Base-by-base conservation (phyloP, 1,284 basidiomycete species). In the Fomitopsis betulina region DNA sequence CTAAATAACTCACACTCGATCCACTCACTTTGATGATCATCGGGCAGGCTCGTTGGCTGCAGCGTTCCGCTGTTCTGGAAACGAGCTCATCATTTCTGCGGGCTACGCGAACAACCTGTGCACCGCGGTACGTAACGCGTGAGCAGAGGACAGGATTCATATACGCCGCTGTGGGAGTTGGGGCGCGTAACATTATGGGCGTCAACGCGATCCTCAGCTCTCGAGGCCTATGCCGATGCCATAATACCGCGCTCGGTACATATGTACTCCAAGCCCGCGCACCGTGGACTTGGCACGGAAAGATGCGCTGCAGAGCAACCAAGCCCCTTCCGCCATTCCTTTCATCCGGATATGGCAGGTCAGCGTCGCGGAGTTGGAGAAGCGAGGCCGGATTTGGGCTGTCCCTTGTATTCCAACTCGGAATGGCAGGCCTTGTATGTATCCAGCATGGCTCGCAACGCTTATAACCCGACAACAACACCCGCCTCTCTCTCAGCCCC, bases 381-480 rank as follows among this genome's bases (percentile, higher is more conserved):
- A 57, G 51, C 43, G 47, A 50, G 61, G 61, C 68, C 58, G 21
- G 30, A 54, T 67, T 60, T 58, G 65, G 68, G 23, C 55, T 50
- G 59, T 56, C 55, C 67, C 62, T 71, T 71, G 66, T 71, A 63
- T 49, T 56, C 54, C 59, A 54, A 49, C 49, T 35, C 38, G 19
- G 56, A 42, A 40, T 55, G 51, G 56, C 30, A 45, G 56, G 9
- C 49, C 47, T 58, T 53, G 32, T 56, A 19, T 55, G 5, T 25
- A 47, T 30, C 30, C 40, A 27, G 40, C 9, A 33, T 23, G 7
- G 37, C 33, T 49, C 23, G 56, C 56, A 37, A 58, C 51, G 50
- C 51, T 53, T 58, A 58, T 40, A 58, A 57, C 27, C 32, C 52
- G 10, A 58, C 19, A 51, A 43, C 52, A 35, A 39, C n/a, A 4